Evolutionary conservation across 257 asterid species (phyloP), one percentile per base, ranked within the genome.

Genomic region (Capsicum rhomboideum): DNA sequence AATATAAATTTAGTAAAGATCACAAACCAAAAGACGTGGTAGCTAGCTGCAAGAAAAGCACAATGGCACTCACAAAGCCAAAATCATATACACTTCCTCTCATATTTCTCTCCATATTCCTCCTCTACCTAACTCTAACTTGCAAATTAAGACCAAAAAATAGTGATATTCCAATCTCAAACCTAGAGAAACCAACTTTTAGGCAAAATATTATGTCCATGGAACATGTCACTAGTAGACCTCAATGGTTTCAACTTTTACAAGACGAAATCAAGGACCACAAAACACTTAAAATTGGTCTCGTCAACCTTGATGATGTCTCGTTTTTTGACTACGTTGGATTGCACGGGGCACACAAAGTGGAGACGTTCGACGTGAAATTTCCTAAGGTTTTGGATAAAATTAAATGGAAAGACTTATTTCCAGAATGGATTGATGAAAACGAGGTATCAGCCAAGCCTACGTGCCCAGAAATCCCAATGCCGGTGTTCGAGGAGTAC

Each of bases 341-440:
- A 37, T 20, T 49, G 61, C 66, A 75, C 6, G 83, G 64, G 28
- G 78, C 20, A 20, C 42, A 80, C 21, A 78, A 55, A 16, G 2
- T 78, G 29, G 87, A 88, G 42, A 29, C 79, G 16, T 40, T 84
- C 2, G 16, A 86, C 26, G 85, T 92, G 49, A 37, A 85, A 40
- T 91, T 91, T 69, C 85, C 86, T 6, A 84, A 18, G 6, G 90
- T 88, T 26, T 83, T 72, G 4, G 67, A 87, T 66, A 46, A 83
- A 20, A 23, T 91, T 4, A 37, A 80, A 80, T 95, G 98, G 98
- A 64, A 85, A 6, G 82, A 91, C 37, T 79, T 92, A 28, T 95
- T 91, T n/a, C 97, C 95, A 0, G 88, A 79, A 40, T 90, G 90
- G 94, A 91, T 91, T 18, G 55, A 86, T 1, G 97, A 91, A 89